phyloP scores from a whole-genome alignment of 345 rosid species.

The Euclidium syriacum region DNA sequence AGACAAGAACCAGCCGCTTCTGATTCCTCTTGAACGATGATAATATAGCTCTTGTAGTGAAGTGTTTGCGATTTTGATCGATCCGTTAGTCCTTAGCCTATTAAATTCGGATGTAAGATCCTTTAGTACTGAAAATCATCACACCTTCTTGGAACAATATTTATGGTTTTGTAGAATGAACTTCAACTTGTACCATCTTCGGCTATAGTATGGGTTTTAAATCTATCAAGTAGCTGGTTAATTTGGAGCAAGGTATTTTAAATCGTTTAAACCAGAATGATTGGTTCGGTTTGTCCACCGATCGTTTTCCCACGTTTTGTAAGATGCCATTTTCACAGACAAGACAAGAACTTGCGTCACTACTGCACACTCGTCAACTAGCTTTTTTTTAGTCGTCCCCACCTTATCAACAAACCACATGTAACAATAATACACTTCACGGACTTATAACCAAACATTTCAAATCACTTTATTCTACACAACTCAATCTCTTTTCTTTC shows the following conservation, averaged over 20 bases:
- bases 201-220: neutral
- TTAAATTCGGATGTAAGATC: slow-evolving; percentile 2
- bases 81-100: slow-evolving; percentile 20
- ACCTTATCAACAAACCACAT: slow-evolving; percentile 31
- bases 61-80: slow-evolving; percentile 18
- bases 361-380: slow-evolving; percentile 21
- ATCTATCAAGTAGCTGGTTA: no score
- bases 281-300: slow-evolving; percentile 6
- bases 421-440: neutral
- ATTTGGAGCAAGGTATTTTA: no score
- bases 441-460: slow-evolving; percentile 21
- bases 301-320: slow-evolving; percentile 13
- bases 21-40: slow-evolving; percentile 39
- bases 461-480: slow-evolving; percentile 10
- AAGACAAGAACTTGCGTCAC: slow-evolving; percentile 14
- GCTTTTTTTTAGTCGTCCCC: slow-evolving; percentile 19
- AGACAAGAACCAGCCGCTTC: slow-evolving; percentile 44
- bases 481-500: neutral
- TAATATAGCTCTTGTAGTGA: neutral
- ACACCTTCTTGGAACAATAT: slow-evolving; percentile 1
- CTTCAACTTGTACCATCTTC: neutral
- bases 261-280: neutral
- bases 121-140: slow-evolving; percentile 6
- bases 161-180: slow-evolving; percentile 16
- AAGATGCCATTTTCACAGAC: neutral